Conservation (phyloP, 192 early-diverging fungal genomes). For the Podila minutissima region DNA sequence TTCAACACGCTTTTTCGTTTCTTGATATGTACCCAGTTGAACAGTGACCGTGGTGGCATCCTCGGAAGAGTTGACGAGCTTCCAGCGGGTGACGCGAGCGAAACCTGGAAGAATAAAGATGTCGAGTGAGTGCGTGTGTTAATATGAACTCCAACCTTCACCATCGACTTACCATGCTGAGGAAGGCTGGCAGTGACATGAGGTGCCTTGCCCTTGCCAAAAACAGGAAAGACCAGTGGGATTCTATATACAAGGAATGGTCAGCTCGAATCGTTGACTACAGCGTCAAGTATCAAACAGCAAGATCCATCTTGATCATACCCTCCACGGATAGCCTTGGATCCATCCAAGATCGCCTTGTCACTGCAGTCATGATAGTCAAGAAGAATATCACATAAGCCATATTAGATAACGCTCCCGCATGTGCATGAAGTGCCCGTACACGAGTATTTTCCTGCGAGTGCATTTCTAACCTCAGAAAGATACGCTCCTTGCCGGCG, state of each 20-base stretch:
- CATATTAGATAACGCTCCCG: neutral
- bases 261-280: conserved; percentile 51
- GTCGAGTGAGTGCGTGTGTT: neutral
- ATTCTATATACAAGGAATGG: conserved; percentile 35
- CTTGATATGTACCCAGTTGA: conserved; percentile 25
- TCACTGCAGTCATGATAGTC: conserved; percentile 55
- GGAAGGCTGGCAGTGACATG: conserved; percentile 62
- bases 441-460: neutral
- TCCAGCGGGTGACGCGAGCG: conserved; percentile 35
- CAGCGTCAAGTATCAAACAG: conserved; percentile 14
- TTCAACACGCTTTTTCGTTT: neutral
- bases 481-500: conserved; percentile 81
- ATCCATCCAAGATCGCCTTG: conserved; percentile 84
- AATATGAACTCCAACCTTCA: neutral
- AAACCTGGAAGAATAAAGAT: conserved; percentile 16
- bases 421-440: neutral
- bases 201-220: conserved; percentile 64
- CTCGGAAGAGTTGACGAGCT: conserved; percentile 35
- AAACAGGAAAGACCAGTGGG: conserved; percentile 85
- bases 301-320: conserved; percentile 2
- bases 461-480: conserved; percentile 69
- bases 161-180: conserved; percentile 67
- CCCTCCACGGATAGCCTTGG: conserved; percentile 94
- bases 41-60: conserved; percentile 18
- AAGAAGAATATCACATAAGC: neutral